phyloP scores from a whole-genome alignment of 75 land plant species.

The Isoetes taiwanensis region DNA sequence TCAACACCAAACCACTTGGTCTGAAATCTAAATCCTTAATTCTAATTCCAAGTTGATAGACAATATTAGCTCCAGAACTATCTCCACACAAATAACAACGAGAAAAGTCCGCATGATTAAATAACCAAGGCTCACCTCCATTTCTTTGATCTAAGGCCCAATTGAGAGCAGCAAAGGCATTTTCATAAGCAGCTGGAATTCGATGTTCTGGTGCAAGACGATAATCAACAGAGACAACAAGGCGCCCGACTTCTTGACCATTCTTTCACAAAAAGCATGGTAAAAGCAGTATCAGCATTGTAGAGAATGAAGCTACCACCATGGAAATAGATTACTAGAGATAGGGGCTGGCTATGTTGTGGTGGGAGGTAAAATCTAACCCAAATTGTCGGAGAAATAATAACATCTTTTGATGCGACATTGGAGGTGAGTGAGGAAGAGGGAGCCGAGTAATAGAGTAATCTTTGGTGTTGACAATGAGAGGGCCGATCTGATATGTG shows the following conservation, averaged over 20 bases:
- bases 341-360: no score
- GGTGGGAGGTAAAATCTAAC: no score
- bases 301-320: slow-evolving; percentile 72
- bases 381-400: no score
- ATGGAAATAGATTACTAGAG: slow-evolving; percentile 56
- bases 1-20: slow-evolving; percentile 36
- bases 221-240: slow-evolving; percentile 42
- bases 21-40: slow-evolving; percentile 7
- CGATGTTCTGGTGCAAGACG: slow-evolving; percentile 63
- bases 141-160: no score
- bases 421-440: no score
- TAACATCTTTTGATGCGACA: no score
- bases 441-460: no score
- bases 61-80: slow-evolving; percentile 49
- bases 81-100: slow-evolving; percentile 34
- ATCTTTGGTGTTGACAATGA: no score
- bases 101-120: slow-evolving; percentile 28
- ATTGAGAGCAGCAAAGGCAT: slow-evolving; percentile 32
- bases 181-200: slow-evolving; percentile 53
- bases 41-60: slow-evolving; percentile 19
- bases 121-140: no score
- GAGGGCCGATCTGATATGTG: no score
- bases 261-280: slow-evolving; percentile 39
- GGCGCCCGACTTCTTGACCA: slow-evolving; percentile 28
- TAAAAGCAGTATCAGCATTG: slow-evolving; percentile 33